A percentile compares a stretch with the other conserved stretches of the same genome.
phyloP scores from a whole-genome alignment of 2,329 filamentous ascomycete species.

The Aspergillus clavatus region DNA sequence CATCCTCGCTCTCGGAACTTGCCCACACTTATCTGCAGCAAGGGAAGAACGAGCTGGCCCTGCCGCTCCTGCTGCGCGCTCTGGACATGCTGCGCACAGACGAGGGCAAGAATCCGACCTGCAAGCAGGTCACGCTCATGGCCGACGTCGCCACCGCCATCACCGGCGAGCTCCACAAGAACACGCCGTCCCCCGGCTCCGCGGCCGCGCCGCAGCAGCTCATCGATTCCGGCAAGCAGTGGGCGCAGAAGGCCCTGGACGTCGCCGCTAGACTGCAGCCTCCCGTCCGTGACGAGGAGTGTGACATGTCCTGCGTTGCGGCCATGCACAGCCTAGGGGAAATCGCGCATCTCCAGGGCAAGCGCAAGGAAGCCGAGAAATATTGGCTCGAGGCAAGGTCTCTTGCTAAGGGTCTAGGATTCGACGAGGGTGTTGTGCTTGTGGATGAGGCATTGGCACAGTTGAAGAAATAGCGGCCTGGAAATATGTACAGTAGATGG shows the following conservation, averaged over 20 bases:
- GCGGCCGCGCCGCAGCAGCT: constrained; percentile 56
- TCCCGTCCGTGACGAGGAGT: constrained; percentile 67
- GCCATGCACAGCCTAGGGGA: constrained; percentile 84
- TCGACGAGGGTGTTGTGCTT: constrained; percentile 29
- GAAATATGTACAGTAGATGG: too few relatives aligned
- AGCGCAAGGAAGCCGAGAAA: constrained; percentile 59
- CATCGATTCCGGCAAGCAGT: constrained; percentile 66
- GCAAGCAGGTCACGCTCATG: constrained; percentile 69
- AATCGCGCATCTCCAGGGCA: constrained; percentile 70
- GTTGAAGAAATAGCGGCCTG: constrained; percentile 25
- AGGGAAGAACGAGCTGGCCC: constrained; percentile 72
- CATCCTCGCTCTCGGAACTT: constrained; percentile 51
- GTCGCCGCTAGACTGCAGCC: constrained; percentile 62
- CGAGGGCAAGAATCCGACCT: constrained; percentile 48
- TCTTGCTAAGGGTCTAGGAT: constrained; percentile 47
- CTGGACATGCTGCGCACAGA: constrained; percentile 59
- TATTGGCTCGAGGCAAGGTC: constrained; percentile 65
- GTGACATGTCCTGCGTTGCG: constrained; percentile 75
- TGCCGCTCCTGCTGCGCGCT: constrained; percentile 82
- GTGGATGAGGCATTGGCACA: constrained; percentile 29
- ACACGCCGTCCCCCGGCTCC: constrained; percentile 24
- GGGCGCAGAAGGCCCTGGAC: constrained; percentile 71
- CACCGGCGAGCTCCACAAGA: constrained; percentile 30
- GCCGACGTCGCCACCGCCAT: constrained; percentile 56
- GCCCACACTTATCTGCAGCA: constrained; percentile 70